phyloP scores from a whole-genome alignment of 208 protist species.

The Novymonas esmeraldas region DNA sequence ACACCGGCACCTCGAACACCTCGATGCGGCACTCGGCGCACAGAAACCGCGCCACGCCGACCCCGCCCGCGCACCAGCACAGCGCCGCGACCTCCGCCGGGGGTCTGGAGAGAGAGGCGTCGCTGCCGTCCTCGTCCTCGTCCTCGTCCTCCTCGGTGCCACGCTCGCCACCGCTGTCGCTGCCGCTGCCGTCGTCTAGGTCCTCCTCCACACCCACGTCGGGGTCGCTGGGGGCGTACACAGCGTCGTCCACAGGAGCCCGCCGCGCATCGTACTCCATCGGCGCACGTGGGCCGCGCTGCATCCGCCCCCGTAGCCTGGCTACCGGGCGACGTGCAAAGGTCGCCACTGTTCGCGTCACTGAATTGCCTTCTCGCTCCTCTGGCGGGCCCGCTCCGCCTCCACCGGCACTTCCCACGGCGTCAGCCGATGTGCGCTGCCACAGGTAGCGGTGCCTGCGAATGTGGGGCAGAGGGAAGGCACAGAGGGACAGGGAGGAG shows the following conservation, averaged over 20 bases:
- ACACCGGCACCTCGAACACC: slow-evolving; percentile 52
- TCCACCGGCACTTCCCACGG: no score
- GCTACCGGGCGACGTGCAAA: no score
- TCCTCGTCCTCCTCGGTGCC: slow-evolving; percentile 3
- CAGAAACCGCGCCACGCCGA: slow-evolving; percentile 51
- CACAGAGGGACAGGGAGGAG: background rate
- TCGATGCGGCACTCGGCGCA: slow-evolving; percentile 48
- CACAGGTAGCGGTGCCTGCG: no score
- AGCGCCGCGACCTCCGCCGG: slow-evolving; percentile 19
- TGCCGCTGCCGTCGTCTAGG: background rate
- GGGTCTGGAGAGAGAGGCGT: background rate
- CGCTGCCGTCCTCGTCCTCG: background rate
- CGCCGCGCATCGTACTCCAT: background rate
- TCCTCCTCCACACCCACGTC: background rate
- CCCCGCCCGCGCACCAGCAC: slow-evolving; percentile 23
- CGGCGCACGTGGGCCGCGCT: background rate
- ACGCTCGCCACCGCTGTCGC: no score
- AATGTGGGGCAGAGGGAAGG: background rate
- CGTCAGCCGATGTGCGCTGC: no score
- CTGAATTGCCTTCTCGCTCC: no score
- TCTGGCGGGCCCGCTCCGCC: no score
- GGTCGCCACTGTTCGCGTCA: no score
- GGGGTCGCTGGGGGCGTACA: background rate
- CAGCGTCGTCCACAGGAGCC: background rate
- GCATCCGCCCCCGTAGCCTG: background rate